phyloP scores from a whole-genome alignment of 2,329 filamentous ascomycete species.

The Furcasterigmium sp. region DNA sequence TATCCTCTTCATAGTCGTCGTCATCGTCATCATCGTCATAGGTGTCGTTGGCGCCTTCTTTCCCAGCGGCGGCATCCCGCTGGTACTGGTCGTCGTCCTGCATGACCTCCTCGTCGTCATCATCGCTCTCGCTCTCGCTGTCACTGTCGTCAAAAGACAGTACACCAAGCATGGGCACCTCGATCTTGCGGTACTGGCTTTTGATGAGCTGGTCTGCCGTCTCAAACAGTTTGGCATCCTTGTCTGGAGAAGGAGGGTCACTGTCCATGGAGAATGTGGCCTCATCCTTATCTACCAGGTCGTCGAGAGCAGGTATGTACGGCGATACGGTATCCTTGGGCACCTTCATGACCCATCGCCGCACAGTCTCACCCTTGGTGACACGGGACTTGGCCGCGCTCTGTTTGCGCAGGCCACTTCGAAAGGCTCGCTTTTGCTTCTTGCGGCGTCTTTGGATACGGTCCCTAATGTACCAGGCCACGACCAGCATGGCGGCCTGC shows the following conservation, averaged over 20 bases:
- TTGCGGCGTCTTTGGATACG: conserved; percentile 36
- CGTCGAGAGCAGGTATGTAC: conserved; percentile 17
- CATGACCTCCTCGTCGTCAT: conserved; percentile 17
- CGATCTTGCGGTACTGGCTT: conserved; percentile 38
- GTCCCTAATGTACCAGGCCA: conserved; percentile 45
- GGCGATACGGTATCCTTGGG: conserved; percentile 27
- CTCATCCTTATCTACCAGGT: conserved; percentile 30
- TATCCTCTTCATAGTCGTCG: conserved; percentile 10
- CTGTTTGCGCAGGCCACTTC: conserved; percentile 27
- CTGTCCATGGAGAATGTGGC: conserved; percentile 33
- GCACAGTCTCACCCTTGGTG: conserved; percentile 32
- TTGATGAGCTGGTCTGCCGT: conserved; percentile 42
- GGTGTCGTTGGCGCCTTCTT: conserved; percentile 20
- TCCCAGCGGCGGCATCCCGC: conserved; percentile 11
- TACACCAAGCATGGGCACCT: conserved; percentile 39
- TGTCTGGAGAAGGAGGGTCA: conserved; percentile 29
- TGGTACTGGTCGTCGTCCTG: conserved; percentile 13
- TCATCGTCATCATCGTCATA: conserved; percentile 16
- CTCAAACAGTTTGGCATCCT: conserved; percentile 35
- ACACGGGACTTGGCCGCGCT: conserved; percentile 26
- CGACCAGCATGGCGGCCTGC: conserved; percentile 42
- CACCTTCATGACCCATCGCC: conserved; percentile 36
- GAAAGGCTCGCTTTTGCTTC: conserved; percentile 34
- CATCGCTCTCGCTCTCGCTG: conserved; percentile 26
- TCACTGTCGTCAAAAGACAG: conserved; percentile 39